Evolutionary conservation across 108 stramenopile genomes (phyloP), one percentile per base, ranked within the genome.

Genomic region (Pelagomonas calceolata): DNA sequence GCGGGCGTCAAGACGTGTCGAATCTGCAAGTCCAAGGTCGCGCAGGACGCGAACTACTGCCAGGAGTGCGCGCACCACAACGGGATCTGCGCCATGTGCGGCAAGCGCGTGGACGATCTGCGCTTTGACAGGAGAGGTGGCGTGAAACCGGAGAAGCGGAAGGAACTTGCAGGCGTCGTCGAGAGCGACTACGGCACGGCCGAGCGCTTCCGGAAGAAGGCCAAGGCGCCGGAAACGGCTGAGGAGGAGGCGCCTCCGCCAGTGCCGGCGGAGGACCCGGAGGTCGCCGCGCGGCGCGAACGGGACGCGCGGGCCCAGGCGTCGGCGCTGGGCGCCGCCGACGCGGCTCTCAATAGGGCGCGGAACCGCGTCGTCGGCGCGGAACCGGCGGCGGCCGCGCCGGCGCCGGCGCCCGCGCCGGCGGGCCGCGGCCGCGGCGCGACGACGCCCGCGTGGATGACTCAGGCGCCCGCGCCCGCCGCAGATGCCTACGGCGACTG

Each of bases 11-110:
- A 12, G 21, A 1, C 7, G 0, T 78, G 77, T 72, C 43, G 71
- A 29, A 78, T 78, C 26, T 78, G 77, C 74, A 75, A 75, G 65
- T 73, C 75, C 34, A 78, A 78, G 67, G 77, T 78, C 29, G 68
- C 70, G 30, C 68, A 68, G 44, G 66, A 78, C 29, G 69, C 73
- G 32, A 70, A 78, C 72, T 78, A 78, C 73, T 78, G 78, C 71
- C 72, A 78, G 36, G 78, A 60, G 26, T 60, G 51, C 51, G 51
- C 51, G 51, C 51, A 60, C 51, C 51, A 60, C 51, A 4, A 60
- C 51, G 51, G 51, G 7, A 60, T 60, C 51, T 60, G 51, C 51
- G 51, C 51, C 7, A 4, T 4, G 7, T 60, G 51, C 51, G 51
- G 51, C 21, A 60, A 60, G 51, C 3, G 10, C 7, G 51, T 60